Percentiles rank a stretch among this genome's conserved stretches.
Evolutionary conservation across 2,329 filamentous ascomycete genomes (phyloP).

Genomic region (Talaromyces sp.): DNA sequence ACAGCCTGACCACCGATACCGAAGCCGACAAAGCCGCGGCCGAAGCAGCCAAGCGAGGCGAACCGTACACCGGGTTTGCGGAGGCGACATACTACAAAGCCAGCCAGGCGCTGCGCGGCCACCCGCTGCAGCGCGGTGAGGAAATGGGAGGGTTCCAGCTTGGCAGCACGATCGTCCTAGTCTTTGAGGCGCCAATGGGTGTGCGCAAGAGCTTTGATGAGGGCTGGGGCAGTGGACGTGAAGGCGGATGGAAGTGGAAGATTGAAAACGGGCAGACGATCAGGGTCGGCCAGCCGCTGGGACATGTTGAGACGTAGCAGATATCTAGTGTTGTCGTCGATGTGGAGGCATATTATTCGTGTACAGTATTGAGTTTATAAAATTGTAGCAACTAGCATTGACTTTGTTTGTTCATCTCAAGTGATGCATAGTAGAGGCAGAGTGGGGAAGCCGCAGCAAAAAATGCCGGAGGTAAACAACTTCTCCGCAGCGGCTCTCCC

Average conservation of each 20-base stretch:
- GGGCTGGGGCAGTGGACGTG: conserved; percentile 54
- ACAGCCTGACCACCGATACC: conserved; percentile 87
- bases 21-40: conserved; percentile 82
- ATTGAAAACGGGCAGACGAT: conserved; percentile 84
- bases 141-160: conserved; percentile 99
- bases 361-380: background rate
- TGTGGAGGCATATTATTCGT: background rate
- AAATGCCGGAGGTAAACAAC: conserved; percentile 8
- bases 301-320: conserved; percentile 54
- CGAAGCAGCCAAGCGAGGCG: conserved; percentile 67
- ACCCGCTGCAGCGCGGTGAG: conserved; percentile 79
- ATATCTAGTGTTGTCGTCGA: background rate
- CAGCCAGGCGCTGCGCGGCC: conserved; percentile 71
- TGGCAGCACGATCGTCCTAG: conserved; percentile 88
- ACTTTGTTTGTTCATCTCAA: too few species aligned
- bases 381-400: background rate
- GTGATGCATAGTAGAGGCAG: background rate
- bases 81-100: conserved; percentile 84
- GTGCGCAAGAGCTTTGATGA: conserved; percentile 53
- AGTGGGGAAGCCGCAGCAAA: conserved; percentile 3
- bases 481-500: conserved; percentile 6
- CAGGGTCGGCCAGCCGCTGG: conserved; percentile 82
- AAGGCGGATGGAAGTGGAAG: conserved; percentile 75
- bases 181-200: conserved; percentile 86
- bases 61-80: conserved; percentile 82